Evolutionary conservation across 2,329 filamentous ascomycete genomes (phyloP), one percentile per base, ranked within the genome.

Genomic region (Pseudogymnoascus sp.): DNA sequence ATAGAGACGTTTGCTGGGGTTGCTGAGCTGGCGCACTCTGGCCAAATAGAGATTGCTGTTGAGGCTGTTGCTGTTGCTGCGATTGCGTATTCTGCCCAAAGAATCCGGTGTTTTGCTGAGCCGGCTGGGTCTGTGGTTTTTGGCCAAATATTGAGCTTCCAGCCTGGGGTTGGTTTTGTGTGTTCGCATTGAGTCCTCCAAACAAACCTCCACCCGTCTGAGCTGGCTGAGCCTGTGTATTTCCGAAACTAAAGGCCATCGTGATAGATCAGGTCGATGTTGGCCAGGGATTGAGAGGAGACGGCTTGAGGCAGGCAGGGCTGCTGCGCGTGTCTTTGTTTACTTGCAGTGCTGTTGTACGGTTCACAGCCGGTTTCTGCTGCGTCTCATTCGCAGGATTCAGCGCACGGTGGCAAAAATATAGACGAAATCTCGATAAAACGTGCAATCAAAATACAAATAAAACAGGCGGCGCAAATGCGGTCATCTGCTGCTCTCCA

Each of bases 41-140:
- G 64, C 67, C 64, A 56, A 69, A 70, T 19, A 69, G 29, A 29
- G 66, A 65, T 16, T 66, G 64, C 19, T 67, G 67, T 64, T 74
- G 74, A 38, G 38, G 64, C 47, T 75, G 74, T 64, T 75, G 74
- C 64, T 76, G 74, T 42, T 75, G 72, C 60, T 73, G 69, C 62
- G 26, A 2, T 33, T 56, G 50, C 33, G 61, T 61, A 40, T 37
- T 59, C 16, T 60, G 50, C 5, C 62, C 62, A 50, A 64, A 64
- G 33, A 64, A 37, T 16, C 59, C 59, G 5, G 33, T 38, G 63
- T 44, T 66, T 60, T 69, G 69, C 42, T 70, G 68, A 40, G 59
- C 35, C 10, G 59, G 59, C 59, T 65, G 70, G 29, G 64, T 67
- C 24, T 67, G 65, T 26, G 62, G 65, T 14, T 64, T 35, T 24